Evolutionary conservation across 2,329 filamentous ascomycete species (phyloP), one percentile per base, ranked within the genome.

Genomic region (Pyricularia grisea): DNA sequence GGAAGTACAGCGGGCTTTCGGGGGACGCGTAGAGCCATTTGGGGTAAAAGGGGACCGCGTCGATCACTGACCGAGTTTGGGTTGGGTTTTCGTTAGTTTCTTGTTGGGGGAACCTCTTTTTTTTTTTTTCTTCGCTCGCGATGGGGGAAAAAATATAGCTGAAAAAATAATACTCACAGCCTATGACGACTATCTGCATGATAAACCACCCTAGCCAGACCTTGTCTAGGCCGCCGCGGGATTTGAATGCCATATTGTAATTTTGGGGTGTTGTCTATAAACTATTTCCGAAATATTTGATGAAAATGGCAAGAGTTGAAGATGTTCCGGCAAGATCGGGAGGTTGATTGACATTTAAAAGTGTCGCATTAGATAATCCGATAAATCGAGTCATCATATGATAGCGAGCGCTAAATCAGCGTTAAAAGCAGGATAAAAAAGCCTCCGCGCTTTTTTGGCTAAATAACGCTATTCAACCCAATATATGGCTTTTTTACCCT

Each of bases 41-140:
- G 0, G 86, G 86, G 74, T 87, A 87, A 72, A 85, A 80, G 36
- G 81, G 79, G 50, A 85, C 81, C 66, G 85, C 81, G 73, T 88
- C 86, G 65, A 87, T 80, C 72, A 81, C 85, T 87, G 28, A 63
- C 7, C 7, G 60, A 63, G 58, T 14, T 36, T 27, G 58, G 0
- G 10, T 25, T 12, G n/a, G 1, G n/a, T 2, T 61, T 27, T 27
- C 17, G 12, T 61, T 28, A 12, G 25, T 61, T 27, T 61, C 17
- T 25, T 17, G 11, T 27, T 61, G 14, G 17, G 58, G 58, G 23
- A 25, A 61, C 10, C 6, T 12, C 9, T 5, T 25, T 11, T 61
- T 23, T 27, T 17, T 27, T 27, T 27, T 27, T 27, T 2, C 27
- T 27, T 27, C 27, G 27, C 27, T 27, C 27, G 27, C 27, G 27